These are phyloP conservation scores for Hevea brasiliensis DNA, from an alignment of 345 rosid genomes.

Conservation along the genomic window DNA sequence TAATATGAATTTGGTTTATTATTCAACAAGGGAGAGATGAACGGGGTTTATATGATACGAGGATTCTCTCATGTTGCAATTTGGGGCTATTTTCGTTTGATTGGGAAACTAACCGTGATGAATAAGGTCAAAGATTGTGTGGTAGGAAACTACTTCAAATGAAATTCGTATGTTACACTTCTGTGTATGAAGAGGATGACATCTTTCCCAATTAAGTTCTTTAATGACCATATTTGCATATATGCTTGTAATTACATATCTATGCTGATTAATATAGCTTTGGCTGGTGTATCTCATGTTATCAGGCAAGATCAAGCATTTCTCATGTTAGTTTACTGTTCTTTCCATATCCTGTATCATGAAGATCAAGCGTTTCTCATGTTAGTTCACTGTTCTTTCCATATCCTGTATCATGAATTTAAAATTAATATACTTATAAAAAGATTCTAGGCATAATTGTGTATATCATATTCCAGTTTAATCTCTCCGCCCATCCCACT, in stretches of 20 bases:
- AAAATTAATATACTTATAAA: neutral
- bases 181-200: neutral
- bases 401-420: neutral
- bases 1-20: neutral
- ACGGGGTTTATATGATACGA: neutral
- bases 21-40: neutral
- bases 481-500: neutral
- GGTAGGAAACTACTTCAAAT: too few relatives aligned
- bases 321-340: neutral
- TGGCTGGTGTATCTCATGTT: neutral
- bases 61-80: neutral
- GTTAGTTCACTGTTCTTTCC: neutral
- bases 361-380: neutral
- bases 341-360: too few relatives aligned
- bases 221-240: neutral
- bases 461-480: neutral
- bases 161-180: too few relatives aligned
- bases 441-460: neutral
- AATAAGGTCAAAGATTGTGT: too few relatives aligned
- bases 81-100: too few relatives aligned
- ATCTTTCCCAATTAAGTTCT: neutral
- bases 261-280: neutral
- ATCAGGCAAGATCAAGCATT: neutral
- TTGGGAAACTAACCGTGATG: too few relatives aligned
- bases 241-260: neutral